Evolutionary conservation across 768 basidiomycete species (phyloP), one percentile per base, ranked within the genome.

Genomic region (Polyporus arcularius): DNA sequence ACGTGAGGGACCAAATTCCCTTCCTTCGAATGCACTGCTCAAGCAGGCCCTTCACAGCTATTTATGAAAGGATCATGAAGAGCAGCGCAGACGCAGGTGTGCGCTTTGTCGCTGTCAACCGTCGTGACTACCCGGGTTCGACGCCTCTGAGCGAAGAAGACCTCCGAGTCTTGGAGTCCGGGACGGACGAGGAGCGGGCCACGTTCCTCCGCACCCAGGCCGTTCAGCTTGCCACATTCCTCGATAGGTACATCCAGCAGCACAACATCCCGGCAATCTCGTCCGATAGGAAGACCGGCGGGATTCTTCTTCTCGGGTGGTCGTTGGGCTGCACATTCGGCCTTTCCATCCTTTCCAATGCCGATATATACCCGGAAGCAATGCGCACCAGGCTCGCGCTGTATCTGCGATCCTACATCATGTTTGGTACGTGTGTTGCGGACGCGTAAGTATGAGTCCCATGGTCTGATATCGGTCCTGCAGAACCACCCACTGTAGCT

Each of bases 131-230:
- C 38, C 62, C 58, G 4, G 58, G 65, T 4, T 68, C 68, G 7
- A 62, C 67, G 8, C 61, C 63, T 14, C 55, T 53, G 51, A 35
- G 58, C 10, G 28, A 18, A 7, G 53, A 53, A 15, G 67, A 70
- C 18, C 21, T 55, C 11, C 32, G 10, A 18, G 43, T 43, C 43
- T 35, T 64, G 26, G 18, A 26, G 21, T 43, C 32, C 16, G 56
- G 47, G 4, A 40, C 47, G 10, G 56, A 49, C 28, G 67, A 64
- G 0, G 67, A 58, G 32, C 73, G 72, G 55, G 65, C 60, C 12
- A 62, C 31, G 2, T 72, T 68, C 40, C 43, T 78, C 32, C 64
- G 66, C 40, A 66, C 59, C 0, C 71, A 74, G 2, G 76, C 73
- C 1, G 50, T 64, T 15, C 55, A 61, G 45, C 5, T 61, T 12